These are phyloP conservation scores for Cytospora piceae DNA, from an alignment of 2,329 filamentous ascomycete genomes.

Conservation along the genomic window DNA sequence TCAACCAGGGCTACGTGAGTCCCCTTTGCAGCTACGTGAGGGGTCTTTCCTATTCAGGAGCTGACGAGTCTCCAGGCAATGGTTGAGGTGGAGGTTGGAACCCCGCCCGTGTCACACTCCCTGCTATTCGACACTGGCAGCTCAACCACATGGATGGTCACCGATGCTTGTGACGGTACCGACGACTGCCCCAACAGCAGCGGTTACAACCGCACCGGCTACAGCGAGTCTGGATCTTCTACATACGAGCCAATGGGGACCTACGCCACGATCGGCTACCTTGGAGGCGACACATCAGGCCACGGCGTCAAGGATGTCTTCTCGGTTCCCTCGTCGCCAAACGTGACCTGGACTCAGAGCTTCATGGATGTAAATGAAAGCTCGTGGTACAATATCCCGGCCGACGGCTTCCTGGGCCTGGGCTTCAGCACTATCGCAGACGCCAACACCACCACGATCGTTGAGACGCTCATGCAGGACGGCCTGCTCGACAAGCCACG, in stretches of 20 bases:
- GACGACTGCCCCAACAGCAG: conserved; percentile 36
- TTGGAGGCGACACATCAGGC: conserved; percentile 38
- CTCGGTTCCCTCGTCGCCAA: conserved; percentile 20
- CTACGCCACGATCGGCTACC: conserved; percentile 37
- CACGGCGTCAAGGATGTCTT: conserved; percentile 38
- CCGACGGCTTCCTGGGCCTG: conserved; percentile 43
- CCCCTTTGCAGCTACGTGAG: background rate
- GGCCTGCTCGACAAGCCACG: conserved; percentile 39
- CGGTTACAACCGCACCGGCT: conserved; percentile 37
- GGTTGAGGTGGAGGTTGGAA: conserved; percentile 36
- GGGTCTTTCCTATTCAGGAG: background rate
- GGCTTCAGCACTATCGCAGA: conserved; percentile 40
- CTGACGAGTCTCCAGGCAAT: conserved; percentile 10
- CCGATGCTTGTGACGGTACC: conserved; percentile 33
- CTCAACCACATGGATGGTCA: conserved; percentile 41
- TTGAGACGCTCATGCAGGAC: conserved; percentile 40
- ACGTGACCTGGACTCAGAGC: conserved; percentile 35
- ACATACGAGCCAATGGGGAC: conserved; percentile 34
- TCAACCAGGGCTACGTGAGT: conserved; percentile 23
- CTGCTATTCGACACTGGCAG: conserved; percentile 44
- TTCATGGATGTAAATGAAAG: conserved; percentile 40
- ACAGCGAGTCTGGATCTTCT: conserved; percentile 36
- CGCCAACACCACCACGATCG: conserved; percentile 37
- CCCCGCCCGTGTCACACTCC: conserved; percentile 36
- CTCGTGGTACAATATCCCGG: conserved; percentile 37